phyloP scores from a whole-genome alignment of 768 basidiomycete genomes.

The Mycena crocata region DNA sequence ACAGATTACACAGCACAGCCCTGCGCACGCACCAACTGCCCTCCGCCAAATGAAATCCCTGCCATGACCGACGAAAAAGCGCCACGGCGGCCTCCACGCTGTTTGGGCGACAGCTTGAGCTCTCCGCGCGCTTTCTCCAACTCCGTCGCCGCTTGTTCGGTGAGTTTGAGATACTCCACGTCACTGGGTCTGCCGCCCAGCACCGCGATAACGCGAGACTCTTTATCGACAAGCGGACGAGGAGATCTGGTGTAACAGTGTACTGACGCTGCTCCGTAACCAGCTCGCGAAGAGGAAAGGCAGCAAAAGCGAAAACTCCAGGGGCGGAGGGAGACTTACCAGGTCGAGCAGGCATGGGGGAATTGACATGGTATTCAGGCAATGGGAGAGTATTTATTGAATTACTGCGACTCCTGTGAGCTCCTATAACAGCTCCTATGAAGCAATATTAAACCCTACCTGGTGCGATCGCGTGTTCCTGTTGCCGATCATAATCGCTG shows the following conservation, averaged over 20 bases:
- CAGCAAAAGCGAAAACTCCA: background rate
- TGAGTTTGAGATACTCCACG: background rate
- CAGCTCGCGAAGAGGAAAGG: background rate
- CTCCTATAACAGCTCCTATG: too few relatives aligned
- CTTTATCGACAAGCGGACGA: background rate
- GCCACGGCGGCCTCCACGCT: background rate
- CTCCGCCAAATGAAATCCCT: background rate
- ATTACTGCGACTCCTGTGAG: too few relatives aligned
- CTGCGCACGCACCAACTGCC: background rate
- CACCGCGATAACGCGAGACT: background rate
- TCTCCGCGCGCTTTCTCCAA: background rate
- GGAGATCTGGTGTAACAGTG: background rate
- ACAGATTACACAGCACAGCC: too few relatives aligned
- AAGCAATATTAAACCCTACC: too few relatives aligned
- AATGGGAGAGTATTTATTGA: too few relatives aligned
- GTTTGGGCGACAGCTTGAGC: background rate
- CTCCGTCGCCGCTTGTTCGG: background rate
- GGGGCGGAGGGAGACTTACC: too few relatives aligned
- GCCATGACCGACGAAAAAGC: background rate
- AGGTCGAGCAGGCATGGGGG: too few relatives aligned
- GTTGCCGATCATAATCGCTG: too few relatives aligned
- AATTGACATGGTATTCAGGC: too few relatives aligned
- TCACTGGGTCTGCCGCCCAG: background rate
- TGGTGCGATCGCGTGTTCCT: too few relatives aligned
- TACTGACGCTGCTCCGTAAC: too few relatives aligned